Base-by-base conservation (phyloP, 2,329 filamentous ascomycete species). In the Allantophomopsis lycopodina region DNA sequence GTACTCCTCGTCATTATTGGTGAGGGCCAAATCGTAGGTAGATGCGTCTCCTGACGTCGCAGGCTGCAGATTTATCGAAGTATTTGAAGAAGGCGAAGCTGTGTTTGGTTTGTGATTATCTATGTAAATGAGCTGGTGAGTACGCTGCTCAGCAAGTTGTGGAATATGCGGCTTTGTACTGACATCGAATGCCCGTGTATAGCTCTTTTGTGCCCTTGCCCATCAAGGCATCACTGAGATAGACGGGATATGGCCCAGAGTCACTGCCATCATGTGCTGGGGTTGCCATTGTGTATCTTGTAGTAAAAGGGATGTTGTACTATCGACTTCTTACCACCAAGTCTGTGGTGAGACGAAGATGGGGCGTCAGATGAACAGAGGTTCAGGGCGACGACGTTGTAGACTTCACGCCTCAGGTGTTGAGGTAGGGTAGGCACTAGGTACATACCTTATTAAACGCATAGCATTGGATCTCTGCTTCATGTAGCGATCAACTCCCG, bases 31-130 rank as follows among this genome's bases (percentile, higher is more conserved):
- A 36, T 67, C 67, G 46, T 66, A 68, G 46, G 60, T 61, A 7
- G 63, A 56, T 15, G 50, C 35, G 34, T 46, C 44, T 36, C 47
- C 40, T 23, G 45, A 40, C 28, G 65, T 55, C 13, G 65, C 64
- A 34, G 68, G 68, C 52, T 70, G 71, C 48, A 77, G 54, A 41
- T 67, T 65, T 40, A 69, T 65, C 21, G 60, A 62, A 42, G 32
- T 50, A 14, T 39, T 32, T 7, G 64, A 64, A 18, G 65, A 61
- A 42, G 64, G 56, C 30, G 69, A 66, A 4, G 68, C 66, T 36
- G 68, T 60, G 2, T 63, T 55, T 13, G 74, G 73, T 51, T 73
- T 76, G 58, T 79, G 71, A 49, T 79, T 80, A 51, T 79, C 75
- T 79, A 46, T 7, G 40, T 42, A 40, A 32, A 42, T 20, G 13